Percentiles rank a stretch among this genome's conserved stretches.
These are phyloP conservation scores for Amesomyces nigricolor DNA, from an alignment of 2,329 filamentous ascomycete species.

Conservation along the genomic window DNA sequence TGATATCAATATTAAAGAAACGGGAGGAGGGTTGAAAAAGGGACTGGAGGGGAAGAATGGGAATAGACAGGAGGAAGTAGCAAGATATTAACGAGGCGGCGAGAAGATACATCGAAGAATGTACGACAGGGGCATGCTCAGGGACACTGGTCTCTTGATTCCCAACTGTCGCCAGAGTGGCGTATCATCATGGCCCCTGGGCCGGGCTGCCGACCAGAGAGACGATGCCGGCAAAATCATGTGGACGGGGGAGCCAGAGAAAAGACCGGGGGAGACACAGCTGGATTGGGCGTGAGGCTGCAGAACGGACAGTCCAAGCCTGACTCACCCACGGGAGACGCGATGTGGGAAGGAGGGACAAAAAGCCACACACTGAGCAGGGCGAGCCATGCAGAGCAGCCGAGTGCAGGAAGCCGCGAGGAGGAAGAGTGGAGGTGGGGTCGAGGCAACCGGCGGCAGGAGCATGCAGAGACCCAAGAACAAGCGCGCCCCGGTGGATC, in stretches of 20 bases:
- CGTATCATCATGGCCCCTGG: slow-evolving; percentile 32
- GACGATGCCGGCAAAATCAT: slow-evolving; percentile 28
- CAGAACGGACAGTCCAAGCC: slow-evolving; percentile 21
- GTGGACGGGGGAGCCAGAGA: slow-evolving; percentile 21
- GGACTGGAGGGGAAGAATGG: slow-evolving; percentile 19
- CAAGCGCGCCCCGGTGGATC: slow-evolving; percentile 11
- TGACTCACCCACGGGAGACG: slow-evolving; percentile 22
- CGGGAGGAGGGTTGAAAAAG: neutral
- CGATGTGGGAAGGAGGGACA: slow-evolving; percentile 2
- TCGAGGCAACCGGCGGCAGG: slow-evolving; percentile 18
- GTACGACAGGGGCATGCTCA: neutral
- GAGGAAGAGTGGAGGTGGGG: neutral
- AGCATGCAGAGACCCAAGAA: neutral
- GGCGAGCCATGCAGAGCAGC: slow-evolving; percentile 16
- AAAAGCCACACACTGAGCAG: slow-evolving; percentile 11
- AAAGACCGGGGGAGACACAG: slow-evolving; percentile 17
- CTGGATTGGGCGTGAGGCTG: slow-evolving; percentile 27
- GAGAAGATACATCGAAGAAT: slow-evolving; percentile 11
- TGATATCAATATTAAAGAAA: slow-evolving; percentile 6
- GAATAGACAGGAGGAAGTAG: slow-evolving; percentile 4
- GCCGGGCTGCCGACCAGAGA: slow-evolving; percentile 28
- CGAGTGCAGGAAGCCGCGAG: slow-evolving; percentile 3
- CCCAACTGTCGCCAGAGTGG: slow-evolving; percentile 29
- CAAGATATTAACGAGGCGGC: slow-evolving; percentile 19
- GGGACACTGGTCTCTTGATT: slow-evolving; percentile 14